These are phyloP conservation scores for Aschersonia sp. DNA, from an alignment of 2,329 filamentous ascomycete species.

Conservation along the genomic window DNA sequence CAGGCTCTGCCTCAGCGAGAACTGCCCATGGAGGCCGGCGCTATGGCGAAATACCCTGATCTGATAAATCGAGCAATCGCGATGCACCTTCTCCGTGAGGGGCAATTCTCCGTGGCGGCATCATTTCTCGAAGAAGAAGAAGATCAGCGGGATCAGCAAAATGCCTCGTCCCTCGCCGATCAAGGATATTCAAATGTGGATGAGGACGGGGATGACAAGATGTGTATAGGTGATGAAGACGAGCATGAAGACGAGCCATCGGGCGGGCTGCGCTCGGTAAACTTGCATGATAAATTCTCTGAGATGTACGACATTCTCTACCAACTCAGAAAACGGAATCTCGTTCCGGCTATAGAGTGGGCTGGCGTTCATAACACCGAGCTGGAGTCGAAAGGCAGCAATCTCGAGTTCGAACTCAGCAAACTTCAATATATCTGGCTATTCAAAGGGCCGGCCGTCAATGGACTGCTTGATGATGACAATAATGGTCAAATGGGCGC, in stretches of 20 bases:
- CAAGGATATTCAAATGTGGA: conserved; percentile 9
- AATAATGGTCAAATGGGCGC: conserved; percentile 48
- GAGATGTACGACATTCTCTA: conserved; percentile 86
- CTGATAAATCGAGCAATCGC: conserved; percentile 88
- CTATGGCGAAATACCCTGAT: conserved; percentile 57
- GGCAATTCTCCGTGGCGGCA: conserved; percentile 77
- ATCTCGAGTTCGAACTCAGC: conserved; percentile 88
- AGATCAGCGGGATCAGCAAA: conserved; percentile 15
- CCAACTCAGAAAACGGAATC: conserved; percentile 58
- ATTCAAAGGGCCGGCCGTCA: conserved; percentile 48
- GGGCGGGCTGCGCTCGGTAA: conserved; percentile 16
- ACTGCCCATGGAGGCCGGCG: conserved; percentile 67
- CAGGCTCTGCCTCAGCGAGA: conserved; percentile 34
- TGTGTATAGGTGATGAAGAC: conserved; percentile 12
- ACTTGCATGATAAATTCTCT: conserved; percentile 68
- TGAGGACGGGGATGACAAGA: conserved; percentile 18
- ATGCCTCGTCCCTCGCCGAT: conserved; percentile 6
- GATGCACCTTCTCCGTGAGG: conserved; percentile 92
- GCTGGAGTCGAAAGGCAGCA: conserved; percentile 73
- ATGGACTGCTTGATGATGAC: conserved; percentile 39
- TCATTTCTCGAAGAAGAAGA: conserved; percentile 66
- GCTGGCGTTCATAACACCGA: conserved; percentile 54
- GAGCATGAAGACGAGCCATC: conserved; percentile 5
- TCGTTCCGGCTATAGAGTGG: conserved; percentile 79
- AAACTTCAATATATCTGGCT: conserved; percentile 83